Evolutionary conservation across 2,329 filamentous ascomycete genomes (phyloP), one percentile per base, ranked within the genome.

Genomic region (Botrytis hyacinthi): DNA sequence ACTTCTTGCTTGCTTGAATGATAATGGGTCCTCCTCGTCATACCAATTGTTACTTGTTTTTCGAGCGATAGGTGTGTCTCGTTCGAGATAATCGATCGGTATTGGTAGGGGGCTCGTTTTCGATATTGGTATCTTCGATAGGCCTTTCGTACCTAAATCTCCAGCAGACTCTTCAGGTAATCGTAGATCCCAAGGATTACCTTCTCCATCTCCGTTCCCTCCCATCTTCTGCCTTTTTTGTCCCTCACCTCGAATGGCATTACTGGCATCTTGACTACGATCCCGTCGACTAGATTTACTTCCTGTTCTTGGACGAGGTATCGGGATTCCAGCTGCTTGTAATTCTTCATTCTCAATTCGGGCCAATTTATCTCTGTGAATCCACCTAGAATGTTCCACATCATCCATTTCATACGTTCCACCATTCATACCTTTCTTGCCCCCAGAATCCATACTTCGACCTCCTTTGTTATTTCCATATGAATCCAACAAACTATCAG

Each of bases 51-150:
- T 86, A 74, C 87, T 89, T 77, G 86, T 85, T 77, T 87, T 89
- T 73, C 94, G 89, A 72, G 87, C 84, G 62, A 91, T 85, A 35
- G 90, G 90, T 37, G 89, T 90, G 78, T 94, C 92, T 76, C 94
- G 89, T 77, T 95, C 94, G 63, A 93, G 85, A 76, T 91, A 89
- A 68, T 92, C 89, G 70, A 88, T 82, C 2, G 93, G 88, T 74
- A 97, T 91, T 18, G 94, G 94, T 32, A 90, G 87, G 3, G 93
- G 92, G 80, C 93, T 97, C 22, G 88, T 85, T 78, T 93, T 95
- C 44, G 94, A 90, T 54, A 98, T 87, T 1, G 96, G 96, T 80
- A 99, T 98, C 71, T 93, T 90, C 62, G 95, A 97, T 84, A 83
- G 88, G 84, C 85, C 88, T 83, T 87, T 92, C 79, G 81, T 76